A percentile compares a stretch with the other conserved stretches of the same genome.
phyloP scores from a whole-genome alignment of 345 rosid species.

The Populus simonii region DNA sequence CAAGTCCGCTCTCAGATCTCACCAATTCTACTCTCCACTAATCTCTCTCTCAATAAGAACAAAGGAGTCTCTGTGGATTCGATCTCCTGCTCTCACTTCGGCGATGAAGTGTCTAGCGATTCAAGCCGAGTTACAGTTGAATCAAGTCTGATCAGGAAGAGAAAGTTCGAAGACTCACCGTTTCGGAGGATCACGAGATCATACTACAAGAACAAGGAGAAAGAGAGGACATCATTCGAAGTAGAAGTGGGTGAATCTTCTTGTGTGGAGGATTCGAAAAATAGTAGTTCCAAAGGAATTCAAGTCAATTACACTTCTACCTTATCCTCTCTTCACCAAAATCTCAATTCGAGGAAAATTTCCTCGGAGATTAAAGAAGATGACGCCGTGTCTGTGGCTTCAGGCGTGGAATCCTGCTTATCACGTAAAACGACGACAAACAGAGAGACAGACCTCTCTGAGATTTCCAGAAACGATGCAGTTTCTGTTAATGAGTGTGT shows the following conservation, averaged over 20 bases:
- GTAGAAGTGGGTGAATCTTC: constrained; percentile 57
- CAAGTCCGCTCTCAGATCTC: constrained; percentile 20
- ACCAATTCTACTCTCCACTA: constrained; percentile 5
- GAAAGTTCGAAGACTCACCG: constrained; percentile 23
- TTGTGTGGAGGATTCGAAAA: constrained; percentile 23
- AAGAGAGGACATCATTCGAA: constrained; percentile 26
- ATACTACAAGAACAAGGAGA: constrained; percentile 33
- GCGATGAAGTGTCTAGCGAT: constrained; percentile 43
- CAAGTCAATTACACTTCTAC: background rate
- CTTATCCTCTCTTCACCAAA: background rate
- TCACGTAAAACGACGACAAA: background rate
- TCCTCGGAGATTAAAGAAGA: background rate
- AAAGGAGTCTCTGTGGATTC: background rate
- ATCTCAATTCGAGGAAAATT: background rate
- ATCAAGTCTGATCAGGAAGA: constrained; percentile 33
- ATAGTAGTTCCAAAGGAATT: background rate
- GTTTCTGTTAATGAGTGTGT: constrained; percentile 47
- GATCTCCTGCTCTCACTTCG: background rate
- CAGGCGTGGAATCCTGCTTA: background rate
- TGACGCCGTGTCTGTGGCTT: background rate
- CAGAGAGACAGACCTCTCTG: constrained; percentile 4
- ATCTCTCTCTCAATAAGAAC: background rate
- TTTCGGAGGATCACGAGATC: constrained; percentile 56
- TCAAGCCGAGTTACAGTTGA: constrained; percentile 40
- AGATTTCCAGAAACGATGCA: constrained; percentile 42